Conservation (phyloP, 75 land plant species). For the Larix kaempferi region DNA sequence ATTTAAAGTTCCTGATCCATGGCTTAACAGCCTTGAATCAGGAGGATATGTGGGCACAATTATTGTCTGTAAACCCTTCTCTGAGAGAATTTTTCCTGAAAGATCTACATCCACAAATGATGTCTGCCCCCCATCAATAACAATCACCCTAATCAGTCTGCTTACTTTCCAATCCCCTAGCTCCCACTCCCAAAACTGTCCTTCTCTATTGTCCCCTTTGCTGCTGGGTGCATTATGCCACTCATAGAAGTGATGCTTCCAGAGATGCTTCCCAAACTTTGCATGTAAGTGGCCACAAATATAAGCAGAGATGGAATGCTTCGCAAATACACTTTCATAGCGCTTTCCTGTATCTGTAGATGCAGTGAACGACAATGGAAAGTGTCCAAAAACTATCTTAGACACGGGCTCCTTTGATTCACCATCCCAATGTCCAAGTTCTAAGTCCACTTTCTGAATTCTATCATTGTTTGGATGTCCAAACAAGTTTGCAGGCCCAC, state of each 20-base stretch:
- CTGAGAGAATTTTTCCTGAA: neutral
- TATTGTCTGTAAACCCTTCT: slow-evolving; percentile 16
- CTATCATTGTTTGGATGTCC: slow-evolving; percentile 48
- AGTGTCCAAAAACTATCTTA: slow-evolving; percentile 62
- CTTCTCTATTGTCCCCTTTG: neutral
- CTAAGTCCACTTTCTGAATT: slow-evolving; percentile 22
- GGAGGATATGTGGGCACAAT: slow-evolving; percentile 48
- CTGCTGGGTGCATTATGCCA: neutral
- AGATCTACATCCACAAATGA: slow-evolving; percentile 51
- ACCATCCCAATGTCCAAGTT: slow-evolving; percentile 46
- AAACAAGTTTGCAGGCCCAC: slow-evolving; percentile 62
- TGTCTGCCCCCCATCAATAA: slow-evolving; percentile 42
- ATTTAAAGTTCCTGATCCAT: slow-evolving; percentile 24
- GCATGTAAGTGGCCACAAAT: slow-evolving; percentile 65
- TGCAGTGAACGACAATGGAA: slow-evolving; percentile 57
- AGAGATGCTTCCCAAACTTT: slow-evolving; percentile 28
- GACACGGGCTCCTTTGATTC: slow-evolving; percentile 13
- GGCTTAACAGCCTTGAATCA: slow-evolving; percentile 19
- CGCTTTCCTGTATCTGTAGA: slow-evolving; percentile 45
- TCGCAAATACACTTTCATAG: slow-evolving; percentile 41
- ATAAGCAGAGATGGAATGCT: slow-evolving; percentile 37
- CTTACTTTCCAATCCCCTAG: slow-evolving; percentile 59
- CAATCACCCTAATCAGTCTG: slow-evolving; percentile 41
- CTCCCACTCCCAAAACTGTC: slow-evolving; percentile 72
- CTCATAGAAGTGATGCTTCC: slow-evolving; percentile 17